Percentiles rank a stretch among this genome's conserved stretches.
These are phyloP conservation scores for Gracilaria caudata DNA, from an alignment of 23 red algal genomes.

Conservation along the genomic window DNA sequence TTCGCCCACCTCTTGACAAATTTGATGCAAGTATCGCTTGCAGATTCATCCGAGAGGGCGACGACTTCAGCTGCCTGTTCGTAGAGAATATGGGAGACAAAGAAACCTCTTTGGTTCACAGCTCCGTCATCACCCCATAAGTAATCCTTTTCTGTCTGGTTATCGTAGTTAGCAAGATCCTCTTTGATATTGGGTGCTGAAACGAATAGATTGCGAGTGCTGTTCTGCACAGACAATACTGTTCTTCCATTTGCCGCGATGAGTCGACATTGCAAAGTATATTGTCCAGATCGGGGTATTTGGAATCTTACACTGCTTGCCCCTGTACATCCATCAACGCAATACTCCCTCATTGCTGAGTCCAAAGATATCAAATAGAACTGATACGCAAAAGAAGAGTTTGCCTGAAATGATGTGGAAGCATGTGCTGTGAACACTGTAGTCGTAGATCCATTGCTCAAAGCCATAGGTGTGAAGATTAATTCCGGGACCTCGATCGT, in stretches of 20 bases:
- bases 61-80: conserved; percentile 26
- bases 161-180: conserved; percentile 28
- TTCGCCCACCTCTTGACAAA: conserved; percentile 50
- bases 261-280: conserved; percentile 51
- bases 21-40: conserved; percentile 2
- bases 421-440: conserved; percentile 56
- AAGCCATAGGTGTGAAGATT: conserved; percentile 18
- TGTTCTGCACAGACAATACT: conserved; percentile 45
- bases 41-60: conserved; percentile 30
- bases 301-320: conserved; percentile 46
- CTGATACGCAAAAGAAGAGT: conserved; percentile 49
- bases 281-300: conserved; percentile 33
- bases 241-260: conserved; percentile 57
- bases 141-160: conserved; percentile 40
- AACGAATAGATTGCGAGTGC: conserved; percentile 25
- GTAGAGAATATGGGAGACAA: conserved; percentile 35
- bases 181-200: background rate
- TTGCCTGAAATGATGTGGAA: conserved; percentile 22
- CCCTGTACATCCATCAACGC: conserved; percentile 67
- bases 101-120: conserved; percentile 68
- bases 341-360: conserved; percentile 43
- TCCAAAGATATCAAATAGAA: conserved; percentile 51
- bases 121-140: conserved; percentile 53
- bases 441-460: conserved; percentile 25
- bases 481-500: conserved; percentile 49